A percentile compares a stretch with the other conserved stretches of the same genome.
These are phyloP conservation scores for Dentipellis fragilis DNA, from an alignment of 768 basidiomycete species.

Conservation along the genomic window DNA sequence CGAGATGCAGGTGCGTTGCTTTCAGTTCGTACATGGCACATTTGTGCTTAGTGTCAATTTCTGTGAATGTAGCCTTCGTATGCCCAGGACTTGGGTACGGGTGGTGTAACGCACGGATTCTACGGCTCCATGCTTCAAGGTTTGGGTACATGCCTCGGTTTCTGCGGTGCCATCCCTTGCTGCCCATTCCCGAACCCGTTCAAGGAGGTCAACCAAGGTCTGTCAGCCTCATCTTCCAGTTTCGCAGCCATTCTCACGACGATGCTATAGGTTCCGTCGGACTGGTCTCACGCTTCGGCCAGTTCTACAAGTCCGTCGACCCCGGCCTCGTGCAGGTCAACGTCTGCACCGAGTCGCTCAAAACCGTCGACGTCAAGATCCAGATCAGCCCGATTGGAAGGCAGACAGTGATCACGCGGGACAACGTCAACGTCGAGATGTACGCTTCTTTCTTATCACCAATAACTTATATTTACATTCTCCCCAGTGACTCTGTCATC, in stretches of 20 bases:
- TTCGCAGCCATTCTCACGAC: conserved; percentile 8
- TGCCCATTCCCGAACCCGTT: conserved; percentile 81
- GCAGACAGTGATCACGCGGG: conserved; percentile 87
- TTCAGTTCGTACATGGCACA: conserved; percentile 3
- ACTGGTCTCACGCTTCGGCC: conserved; percentile 85
- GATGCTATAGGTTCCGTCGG: conserved; percentile 65
- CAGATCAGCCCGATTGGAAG: conserved; percentile 84
- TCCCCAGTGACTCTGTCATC: conserved; percentile 75
- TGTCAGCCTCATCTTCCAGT: conserved; percentile 5
- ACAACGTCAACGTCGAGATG: conserved; percentile 95
- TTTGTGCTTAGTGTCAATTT: neutral
- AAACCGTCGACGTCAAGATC: conserved; percentile 89
- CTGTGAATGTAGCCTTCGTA: conserved; percentile 62
- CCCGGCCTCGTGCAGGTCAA: conserved; percentile 89
- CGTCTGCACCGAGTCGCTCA: conserved; percentile 84
- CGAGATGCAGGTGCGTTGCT: conserved; percentile 69
- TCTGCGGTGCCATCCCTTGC: conserved; percentile 71
- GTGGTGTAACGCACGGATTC: conserved; percentile 71
- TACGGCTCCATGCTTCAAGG: conserved; percentile 76
- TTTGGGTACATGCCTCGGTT: conserved; percentile 58
- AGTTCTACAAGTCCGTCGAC: conserved; percentile 94
- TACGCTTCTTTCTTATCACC: conserved; percentile 24
- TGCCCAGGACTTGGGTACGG: conserved; percentile 76
- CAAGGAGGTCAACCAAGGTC: conserved; percentile 78
- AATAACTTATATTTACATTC: conserved; percentile 24